Evolutionary conservation across 164 flowering plant species (phyloP), one percentile per base, ranked within the genome.

Genomic region (Buxus sempervirens): DNA sequence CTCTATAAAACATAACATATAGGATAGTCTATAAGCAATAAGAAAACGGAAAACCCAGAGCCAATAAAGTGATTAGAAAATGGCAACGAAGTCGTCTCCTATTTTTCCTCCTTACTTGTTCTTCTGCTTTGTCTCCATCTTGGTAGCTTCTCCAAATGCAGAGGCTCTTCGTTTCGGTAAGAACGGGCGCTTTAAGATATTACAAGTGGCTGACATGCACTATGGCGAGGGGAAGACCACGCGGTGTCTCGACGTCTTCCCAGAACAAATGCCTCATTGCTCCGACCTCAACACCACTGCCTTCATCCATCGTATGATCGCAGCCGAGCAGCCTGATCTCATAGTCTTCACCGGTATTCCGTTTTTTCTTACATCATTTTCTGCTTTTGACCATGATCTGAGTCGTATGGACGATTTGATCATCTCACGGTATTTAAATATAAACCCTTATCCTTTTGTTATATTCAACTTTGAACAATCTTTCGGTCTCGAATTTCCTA

Each of bases 191-290:
- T 90, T 91, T 66, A 91, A 87, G 85, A 90, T 94, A 62, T 72
- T 94, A 67, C 97, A 91, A 72, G 96, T 91, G 54, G 97, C 97
- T 13, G 97, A 94, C 63, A 94, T 91, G 98, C 97, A 94, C 77
- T 94, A 64, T 58, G 98, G 76, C 10, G 74, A 94, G 42, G 97
- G 97, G 4, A 80, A 76, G 72, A 32, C 71, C 14, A 90, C 97
- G 0, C 75, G 79, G 0, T 94, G 97, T 73, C 3, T 38, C 63
- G 80, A 94, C 65, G 96, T 94, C 13, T 68, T 88, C 21, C 88
- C 91, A 0, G 20, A 32, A 9, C 93, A 91, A 75, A 8, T 82
- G 49, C 4, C 74, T 10, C 51, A 73, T 51, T 94, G 98, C 79
- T 91, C 98, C 32, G 97, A 94, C 75, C 92, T 94, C 83, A 94